phyloP scores from a whole-genome alignment of 371 early-diverging fungal genomes.

The Conidiobolus incongruus region DNA sequence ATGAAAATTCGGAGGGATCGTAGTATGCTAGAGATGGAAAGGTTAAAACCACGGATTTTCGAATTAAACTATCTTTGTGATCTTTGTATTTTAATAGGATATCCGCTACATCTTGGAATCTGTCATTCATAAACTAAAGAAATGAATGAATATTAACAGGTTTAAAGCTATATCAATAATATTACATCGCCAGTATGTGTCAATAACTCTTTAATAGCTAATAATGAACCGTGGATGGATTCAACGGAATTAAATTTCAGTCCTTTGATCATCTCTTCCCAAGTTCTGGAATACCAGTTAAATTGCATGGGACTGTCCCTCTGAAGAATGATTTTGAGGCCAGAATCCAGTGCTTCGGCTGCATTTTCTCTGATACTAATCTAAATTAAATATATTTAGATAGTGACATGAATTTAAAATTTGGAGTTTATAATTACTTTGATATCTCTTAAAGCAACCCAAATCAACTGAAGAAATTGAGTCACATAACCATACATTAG shows the following conservation, averaged over 20 bases:
- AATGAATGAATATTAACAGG: too few species aligned
- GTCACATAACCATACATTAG: constrained; percentile 63
- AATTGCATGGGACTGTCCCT: constrained; percentile 46
- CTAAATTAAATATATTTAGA: too few species aligned
- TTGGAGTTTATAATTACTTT: too few species aligned
- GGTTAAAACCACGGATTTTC: constrained; percentile 59
- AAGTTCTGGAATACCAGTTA: constrained; percentile 57
- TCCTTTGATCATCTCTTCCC: constrained; percentile 61
- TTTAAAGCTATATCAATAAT: too few species aligned
- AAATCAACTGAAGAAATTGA: constrained; percentile 67
- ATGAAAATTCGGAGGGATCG: constrained; percentile 54
- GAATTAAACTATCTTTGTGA: constrained; percentile 56
- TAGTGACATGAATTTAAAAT: too few species aligned
- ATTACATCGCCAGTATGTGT: too few species aligned
- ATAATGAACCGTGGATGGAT: constrained; percentile 70
- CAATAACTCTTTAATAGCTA: constrained; percentile 66
- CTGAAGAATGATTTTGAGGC: constrained; percentile 55
- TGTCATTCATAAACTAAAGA: constrained; percentile 72
- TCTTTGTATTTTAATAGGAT: constrained; percentile 57
- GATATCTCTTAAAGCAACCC: constrained; percentile 69
- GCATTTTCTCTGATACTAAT: constrained; percentile 51
- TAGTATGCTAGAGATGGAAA: constrained; percentile 70
- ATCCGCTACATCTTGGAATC: constrained; percentile 56
- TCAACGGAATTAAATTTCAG: constrained; percentile 48
- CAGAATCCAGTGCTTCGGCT: constrained; percentile 64